Evolutionary conservation across 805 yeast genomes (phyloP).

Genomic region (Wickerhamiella musiphila): DNA sequence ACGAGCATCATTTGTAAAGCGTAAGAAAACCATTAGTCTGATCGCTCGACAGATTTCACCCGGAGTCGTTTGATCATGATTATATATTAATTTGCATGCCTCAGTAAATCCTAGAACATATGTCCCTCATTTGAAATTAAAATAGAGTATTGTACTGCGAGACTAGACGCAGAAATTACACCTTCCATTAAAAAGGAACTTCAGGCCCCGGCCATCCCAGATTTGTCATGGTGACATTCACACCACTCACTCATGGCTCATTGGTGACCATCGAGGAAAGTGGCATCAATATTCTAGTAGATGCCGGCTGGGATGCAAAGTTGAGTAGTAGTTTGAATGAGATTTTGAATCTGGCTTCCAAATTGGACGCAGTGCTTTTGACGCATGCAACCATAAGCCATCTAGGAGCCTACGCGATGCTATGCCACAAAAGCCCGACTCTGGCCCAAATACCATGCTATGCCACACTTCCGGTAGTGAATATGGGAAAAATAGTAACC

Average conservation of each 20-base stretch:
- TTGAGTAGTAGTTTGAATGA: conserved; percentile 11
- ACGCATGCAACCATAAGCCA: conserved; percentile 75
- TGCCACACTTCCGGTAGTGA: conserved; percentile 78
- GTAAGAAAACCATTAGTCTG: too few species aligned
- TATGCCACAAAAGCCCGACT: conserved; percentile 39
- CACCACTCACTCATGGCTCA: conserved; percentile 19
- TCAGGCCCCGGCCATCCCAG: too few species aligned
- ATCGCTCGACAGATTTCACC: neutral
- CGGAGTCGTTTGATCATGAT: neutral
- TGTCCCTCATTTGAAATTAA: too few species aligned
- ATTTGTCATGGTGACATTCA: conserved; percentile 20
- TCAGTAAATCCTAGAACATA: neutral
- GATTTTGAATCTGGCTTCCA: conserved; percentile 26
- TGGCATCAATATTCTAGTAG: conserved; percentile 20
- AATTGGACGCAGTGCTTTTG: conserved; percentile 52
- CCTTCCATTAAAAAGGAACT: too few species aligned
- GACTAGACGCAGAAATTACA: too few species aligned
- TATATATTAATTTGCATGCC: neutral
- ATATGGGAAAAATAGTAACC: conserved; percentile 69
- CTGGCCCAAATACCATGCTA: conserved; percentile 56
- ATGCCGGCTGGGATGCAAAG: conserved; percentile 25
- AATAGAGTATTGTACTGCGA: too few species aligned
- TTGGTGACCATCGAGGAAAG: conserved; percentile 20
- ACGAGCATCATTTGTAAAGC: too few species aligned
- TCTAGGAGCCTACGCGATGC: conserved; percentile 58